Evolutionary conservation across 495 filamentous ascomycete genomes (phyloP), one percentile per base, ranked within the genome.

Genomic region (Hyaloscypha bicolor): DNA sequence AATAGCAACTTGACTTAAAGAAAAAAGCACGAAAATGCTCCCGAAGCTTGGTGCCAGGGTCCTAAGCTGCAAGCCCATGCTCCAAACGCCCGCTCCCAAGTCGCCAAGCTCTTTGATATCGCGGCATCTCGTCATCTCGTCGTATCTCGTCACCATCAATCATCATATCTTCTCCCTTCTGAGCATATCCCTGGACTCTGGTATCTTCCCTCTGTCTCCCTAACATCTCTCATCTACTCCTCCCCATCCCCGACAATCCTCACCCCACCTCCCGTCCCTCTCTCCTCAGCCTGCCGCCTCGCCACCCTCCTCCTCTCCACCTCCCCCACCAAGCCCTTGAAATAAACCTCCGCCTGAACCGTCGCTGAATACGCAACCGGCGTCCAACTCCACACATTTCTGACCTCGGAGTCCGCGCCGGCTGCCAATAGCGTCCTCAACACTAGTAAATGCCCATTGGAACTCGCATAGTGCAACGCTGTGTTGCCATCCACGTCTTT

Each of bases 401-500:
- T 81, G 55, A 81, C 86, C 57, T 85, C 80, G 1, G 88, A 82
- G 64, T 88, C 84, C 55, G 91, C 90, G 12, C 91, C 91, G 12
- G 83, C 83, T 3, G 86, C 84, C 29, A 95, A 80, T 29, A 96
- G 77, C 29, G 90, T 87, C 52, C 92, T 83, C 59, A 94, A 76
- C 4, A 90, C 87, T 66, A 91, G 87, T 45, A 93, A 76, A 70
- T 92, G 86, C 16, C 92, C 92, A 71, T 90, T 83, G 64, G 78
- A 80, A 68, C 82, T 85, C 62, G 86, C 82, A 76, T 85, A 87
- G 78, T 96, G 92, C 63, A 95, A 81, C 14, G 91, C 87, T 25
- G 91, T 94, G 72, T 94, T 93, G 12, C 92, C 92, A 25, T 87
- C 80, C 12, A 77, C 68, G 74, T 96, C 92, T 3, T 77, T 76